These are phyloP conservation scores for Nymphaea colorata DNA, from an alignment of 164 flowering plant genomes.

Conservation along the genomic window DNA sequence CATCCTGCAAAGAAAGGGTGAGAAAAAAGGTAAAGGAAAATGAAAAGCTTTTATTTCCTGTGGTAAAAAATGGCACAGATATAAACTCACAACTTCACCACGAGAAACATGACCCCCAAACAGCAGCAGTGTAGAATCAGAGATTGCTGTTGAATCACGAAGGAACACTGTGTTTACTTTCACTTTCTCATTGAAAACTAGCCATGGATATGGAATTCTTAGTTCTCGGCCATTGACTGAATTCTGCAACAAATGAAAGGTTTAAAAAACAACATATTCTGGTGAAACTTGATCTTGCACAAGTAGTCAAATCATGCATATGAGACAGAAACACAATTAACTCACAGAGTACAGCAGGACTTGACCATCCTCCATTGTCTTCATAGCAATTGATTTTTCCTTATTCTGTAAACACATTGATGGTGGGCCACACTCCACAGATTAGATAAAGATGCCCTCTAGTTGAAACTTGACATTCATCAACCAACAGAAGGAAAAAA, in stretches of 20 bases:
- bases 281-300: neutral
- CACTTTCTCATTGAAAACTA: slow-evolving; percentile 89
- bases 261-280: neutral
- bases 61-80: neutral
- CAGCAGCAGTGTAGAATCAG: slow-evolving; percentile 80
- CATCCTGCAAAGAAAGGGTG: slow-evolving; percentile 42
- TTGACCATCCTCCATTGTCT: slow-evolving; percentile 96
- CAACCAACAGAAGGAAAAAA: neutral
- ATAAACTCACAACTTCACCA: slow-evolving; percentile 51
- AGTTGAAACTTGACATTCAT: neutral
- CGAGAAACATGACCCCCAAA: slow-evolving; percentile 72
- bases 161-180: slow-evolving; percentile 85
- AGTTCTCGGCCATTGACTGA: slow-evolving; percentile 73
- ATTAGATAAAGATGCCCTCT: no score
- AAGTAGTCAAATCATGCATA: neutral
- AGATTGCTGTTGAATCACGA: slow-evolving; percentile 87
- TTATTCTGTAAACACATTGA: slow-evolving; percentile 44
- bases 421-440: no score
- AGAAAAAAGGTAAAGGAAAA: neutral
- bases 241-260: slow-evolving; percentile 31
- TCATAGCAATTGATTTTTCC: slow-evolving; percentile 59
- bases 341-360: slow-evolving; percentile 79
- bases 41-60: neutral
- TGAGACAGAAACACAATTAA: slow-evolving; percentile 1
- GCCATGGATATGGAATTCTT: slow-evolving; percentile 85